Evolutionary conservation across 352 stramenopile genomes (phyloP).

Genomic region (Pelagophyceae sp.): DNA sequence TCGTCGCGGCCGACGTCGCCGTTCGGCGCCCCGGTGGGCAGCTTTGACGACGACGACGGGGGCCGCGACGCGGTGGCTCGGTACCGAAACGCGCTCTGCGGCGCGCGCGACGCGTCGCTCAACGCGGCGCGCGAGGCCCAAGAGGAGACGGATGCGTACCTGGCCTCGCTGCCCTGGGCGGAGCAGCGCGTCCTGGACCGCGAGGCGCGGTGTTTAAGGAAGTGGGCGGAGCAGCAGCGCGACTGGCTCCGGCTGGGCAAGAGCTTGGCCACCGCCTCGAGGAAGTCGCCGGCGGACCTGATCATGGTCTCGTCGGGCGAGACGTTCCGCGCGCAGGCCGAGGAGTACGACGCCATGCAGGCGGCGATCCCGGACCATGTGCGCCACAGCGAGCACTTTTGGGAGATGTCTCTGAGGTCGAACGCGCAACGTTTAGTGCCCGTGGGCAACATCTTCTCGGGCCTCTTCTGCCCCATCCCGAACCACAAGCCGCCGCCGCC

Average conservation of each 20-base stretch:
- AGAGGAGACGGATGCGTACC: not conserved
- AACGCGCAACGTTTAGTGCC: slow-evolving; percentile 70
- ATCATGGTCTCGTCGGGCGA: slow-evolving; percentile 64
- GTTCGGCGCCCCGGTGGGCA: no score
- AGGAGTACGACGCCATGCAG: slow-evolving; percentile 75
- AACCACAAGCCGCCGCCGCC: slow-evolving; percentile 54
- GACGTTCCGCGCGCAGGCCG: slow-evolving; percentile 70
- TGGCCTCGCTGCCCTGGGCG: not conserved
- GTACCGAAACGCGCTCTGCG: not conserved
- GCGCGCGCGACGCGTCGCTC: not conserved
- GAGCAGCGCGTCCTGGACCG: slow-evolving; percentile 13
- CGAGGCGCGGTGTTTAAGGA: slow-evolving; percentile 15
- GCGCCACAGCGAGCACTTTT: slow-evolving; percentile 71
- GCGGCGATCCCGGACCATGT: slow-evolving; percentile 66
- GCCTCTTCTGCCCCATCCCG: slow-evolving; percentile 70
- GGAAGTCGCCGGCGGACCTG: slow-evolving; percentile 53
- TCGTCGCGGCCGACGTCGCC: not conserved
- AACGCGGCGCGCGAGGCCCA: not conserved
- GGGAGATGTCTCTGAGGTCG: slow-evolving; percentile 71
- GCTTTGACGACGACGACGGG: not conserved
- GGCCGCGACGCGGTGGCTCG: not conserved
- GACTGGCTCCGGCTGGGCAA: slow-evolving; percentile 24
- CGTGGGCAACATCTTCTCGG: slow-evolving; percentile 82
- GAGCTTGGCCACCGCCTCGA: not conserved
- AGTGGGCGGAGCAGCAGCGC: slow-evolving; percentile 24